Evolutionary conservation across 2,329 filamentous ascomycete species (phyloP), one percentile per base, ranked within the genome.

Genomic region (Clathrospora elynae): DNA sequence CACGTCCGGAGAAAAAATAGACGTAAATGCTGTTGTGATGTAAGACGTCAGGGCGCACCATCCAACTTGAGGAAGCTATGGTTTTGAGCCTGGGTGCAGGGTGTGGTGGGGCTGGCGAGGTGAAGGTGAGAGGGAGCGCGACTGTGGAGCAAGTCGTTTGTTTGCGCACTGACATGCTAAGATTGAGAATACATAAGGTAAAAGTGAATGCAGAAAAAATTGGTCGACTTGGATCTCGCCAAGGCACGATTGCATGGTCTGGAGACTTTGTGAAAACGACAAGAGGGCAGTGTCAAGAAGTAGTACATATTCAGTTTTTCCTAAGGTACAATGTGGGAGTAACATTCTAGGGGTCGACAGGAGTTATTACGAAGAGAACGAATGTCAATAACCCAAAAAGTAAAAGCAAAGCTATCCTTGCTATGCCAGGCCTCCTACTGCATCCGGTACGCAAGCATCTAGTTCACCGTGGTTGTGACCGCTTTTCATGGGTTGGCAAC

Each of bases 401-500:
- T 37, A 46, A 36, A 42, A 6, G 6, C 25, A 28, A 14, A 14
- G 25, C 11, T 19, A 34, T 26, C 22, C 17, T 35, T 11, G 16
- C 12, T 18, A 17, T 32, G 26, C 20, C 23, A 29, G 35, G 3
- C 12, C 13, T 16, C 17, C 2, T 14, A 19, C 20, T 18, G 16
- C 10, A 17, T 3, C 13, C 16, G 16, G 5, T 9, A 19, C 3
- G 19, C 16, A 10, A 17, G 4, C n/a, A 17, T 19, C 29, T 32
- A 32, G 6, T 32, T n/a, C 5, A 16, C 10, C 2, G 33, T 10
- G 8, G 13, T 2, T 16, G 8, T 4, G 6, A 20, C 5, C 16
- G 46, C 35, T 18, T 42, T 48, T 47, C 51, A 51, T 6, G 51
- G 47, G 32, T 55, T 55, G 35, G 53, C 51, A 30, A 61, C 52